These are phyloP conservation scores for Aquilaria yunnanensis DNA, from an alignment of 345 rosid genomes.

Conservation along the genomic window DNA sequence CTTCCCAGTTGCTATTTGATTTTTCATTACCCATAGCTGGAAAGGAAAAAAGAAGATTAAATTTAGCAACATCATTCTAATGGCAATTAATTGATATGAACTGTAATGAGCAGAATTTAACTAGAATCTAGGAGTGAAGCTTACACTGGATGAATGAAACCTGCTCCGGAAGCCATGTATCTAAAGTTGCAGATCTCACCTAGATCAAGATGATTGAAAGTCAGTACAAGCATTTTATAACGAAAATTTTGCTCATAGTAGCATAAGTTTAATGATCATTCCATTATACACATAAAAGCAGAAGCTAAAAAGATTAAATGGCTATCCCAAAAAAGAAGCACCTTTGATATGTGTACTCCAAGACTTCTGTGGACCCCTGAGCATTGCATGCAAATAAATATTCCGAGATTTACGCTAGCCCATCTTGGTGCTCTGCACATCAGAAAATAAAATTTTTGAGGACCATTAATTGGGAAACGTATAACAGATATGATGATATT, in stretches of 20 bases:
- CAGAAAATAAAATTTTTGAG: slow-evolving; percentile 19
- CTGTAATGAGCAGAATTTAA: background rate
- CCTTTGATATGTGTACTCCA: slow-evolving; percentile 98
- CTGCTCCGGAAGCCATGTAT: slow-evolving; percentile 99
- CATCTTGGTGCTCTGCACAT: slow-evolving; percentile 76
- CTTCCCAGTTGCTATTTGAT: slow-evolving; percentile 91
- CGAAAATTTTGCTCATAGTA: background rate
- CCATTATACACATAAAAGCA: background rate
- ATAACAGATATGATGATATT: slow-evolving; percentile 1
- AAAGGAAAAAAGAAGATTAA: slow-evolving; percentile 8
- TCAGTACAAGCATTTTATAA: slow-evolving; percentile 1
- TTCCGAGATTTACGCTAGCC: slow-evolving; percentile 97
- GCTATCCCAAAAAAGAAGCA: slow-evolving; percentile 8
- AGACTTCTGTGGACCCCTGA: slow-evolving; percentile 92
- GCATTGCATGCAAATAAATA: slow-evolving; percentile 97
- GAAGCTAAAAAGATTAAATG: too few relatives aligned
- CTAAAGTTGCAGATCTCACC: slow-evolving; percentile 93
- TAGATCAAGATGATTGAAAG: slow-evolving; percentile 17
- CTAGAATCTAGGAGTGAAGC: slow-evolving; percentile 14
- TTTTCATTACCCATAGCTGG: slow-evolving; percentile 81
- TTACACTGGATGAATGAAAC: slow-evolving; percentile 75
- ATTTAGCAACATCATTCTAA: slow-evolving; percentile 6
- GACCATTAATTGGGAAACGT: slow-evolving; percentile 3
- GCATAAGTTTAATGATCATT: background rate
- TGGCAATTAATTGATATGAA: background rate